Percentiles rank a stretch among this genome's conserved stretches.
Conservation (phyloP, 2,329 filamentous ascomycete genomes). For the Coniella lustricola region DNA sequence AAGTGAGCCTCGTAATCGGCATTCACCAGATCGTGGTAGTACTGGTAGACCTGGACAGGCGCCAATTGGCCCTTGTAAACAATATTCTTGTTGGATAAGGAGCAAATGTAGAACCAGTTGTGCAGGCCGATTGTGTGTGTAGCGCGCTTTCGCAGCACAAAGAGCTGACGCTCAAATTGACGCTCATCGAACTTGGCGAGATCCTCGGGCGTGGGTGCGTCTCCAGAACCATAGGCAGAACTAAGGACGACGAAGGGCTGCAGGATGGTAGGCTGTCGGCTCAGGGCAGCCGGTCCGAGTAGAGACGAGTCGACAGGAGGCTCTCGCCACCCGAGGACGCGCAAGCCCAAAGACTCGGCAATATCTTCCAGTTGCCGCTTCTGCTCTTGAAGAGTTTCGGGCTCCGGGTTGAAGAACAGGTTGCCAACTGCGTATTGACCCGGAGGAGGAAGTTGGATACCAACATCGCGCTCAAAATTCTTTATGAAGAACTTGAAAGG, state of each 20-base stretch:
- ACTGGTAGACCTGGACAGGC: constrained; percentile 92
- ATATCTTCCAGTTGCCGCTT: constrained; percentile 91
- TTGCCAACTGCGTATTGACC: constrained; percentile 97
- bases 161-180: constrained; percentile 87
- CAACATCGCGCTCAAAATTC: constrained; percentile 90
- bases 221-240: constrained; percentile 76
- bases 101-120: constrained; percentile 99
- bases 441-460: constrained; percentile 75
- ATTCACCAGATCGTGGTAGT: constrained; percentile 94
- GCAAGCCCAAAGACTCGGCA: constrained; percentile 77
- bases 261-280: constrained; percentile 88
- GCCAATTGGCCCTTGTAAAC: constrained; percentile 97
- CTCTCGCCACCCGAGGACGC: constrained; percentile 93
- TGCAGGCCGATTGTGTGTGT: constrained; percentile 91
- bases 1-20: constrained; percentile 98
- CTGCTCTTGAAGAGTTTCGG: constrained; percentile 82
- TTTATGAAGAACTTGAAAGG: constrained; percentile 98
- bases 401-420: constrained; percentile 96
- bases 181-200: constrained; percentile 74
- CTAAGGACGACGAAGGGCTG: constrained; percentile 91
- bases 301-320: constrained; percentile 90
- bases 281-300: constrained; percentile 85
- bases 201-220: constrained; percentile 71
- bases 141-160: constrained; percentile 87
- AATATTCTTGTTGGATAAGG: constrained; percentile 95